Base-by-base conservation (phyloP, 1,284 basidiomycete genomes). In the Dichomitus squalens region DNA sequence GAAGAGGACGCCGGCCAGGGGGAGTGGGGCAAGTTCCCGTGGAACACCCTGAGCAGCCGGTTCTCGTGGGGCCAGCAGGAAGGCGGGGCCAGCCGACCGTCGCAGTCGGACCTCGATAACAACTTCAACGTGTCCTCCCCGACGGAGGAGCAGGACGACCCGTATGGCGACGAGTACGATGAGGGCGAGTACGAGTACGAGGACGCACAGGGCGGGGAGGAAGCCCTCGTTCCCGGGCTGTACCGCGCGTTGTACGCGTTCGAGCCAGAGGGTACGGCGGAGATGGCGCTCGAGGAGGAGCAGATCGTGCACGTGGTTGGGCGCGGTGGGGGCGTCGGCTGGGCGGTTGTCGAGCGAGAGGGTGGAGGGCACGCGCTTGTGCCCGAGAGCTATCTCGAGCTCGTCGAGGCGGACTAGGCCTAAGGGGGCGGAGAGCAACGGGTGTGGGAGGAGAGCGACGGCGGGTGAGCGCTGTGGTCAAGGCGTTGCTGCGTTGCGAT, bases 221-320 rank as follows among this genome's bases (percentile, higher is more conserved):
- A 82, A 16, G 74, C 76, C 31, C 74, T 89, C 1, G 70, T 76
- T 18, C 87, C 89, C 0, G 90, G 90, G 0, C 58, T 86, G 1
- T 92, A 92, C 65, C 82, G 86, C 7, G 88, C 90, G 8, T 16
- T 90, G 66, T 92, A 87, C 61, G 76, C 82, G 3, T 91, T 92
- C 64, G 82, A 85, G 49, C 80, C 88, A 0, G 88, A 90, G 65
- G 88, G 88, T 1, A 84, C 81, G 18, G 85, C 88, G 23, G 90
- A 92, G 79, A 90, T 91, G 87, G 78, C 76, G 44, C 70, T 92
- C 47, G 81, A 78, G 59, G 88, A 92, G 71, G 88, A 86, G 53
- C 87, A 91, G 72, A 64, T 87, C 40, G 84, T 92, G 16, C 75
- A 75, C 3, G 86, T 90, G 33, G 72, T 90, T 2, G 87, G 87